phyloP scores from a whole-genome alignment of 257 asterid species.

The Lycium barbarum region DNA sequence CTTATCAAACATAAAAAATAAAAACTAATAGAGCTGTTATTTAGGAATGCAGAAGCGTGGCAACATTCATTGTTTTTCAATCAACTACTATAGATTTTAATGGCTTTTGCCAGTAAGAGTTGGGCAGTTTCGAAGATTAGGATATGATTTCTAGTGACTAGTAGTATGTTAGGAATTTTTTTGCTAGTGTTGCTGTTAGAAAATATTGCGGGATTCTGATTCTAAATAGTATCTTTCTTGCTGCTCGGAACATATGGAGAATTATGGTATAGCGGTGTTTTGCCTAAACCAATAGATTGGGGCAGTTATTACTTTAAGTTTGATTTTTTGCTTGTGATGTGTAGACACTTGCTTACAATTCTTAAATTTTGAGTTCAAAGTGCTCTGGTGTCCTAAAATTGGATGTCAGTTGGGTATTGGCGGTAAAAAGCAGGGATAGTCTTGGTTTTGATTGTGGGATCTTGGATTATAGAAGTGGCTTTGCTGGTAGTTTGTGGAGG shows the following conservation, averaged over 20 bases:
- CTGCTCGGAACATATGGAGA: not conserved
- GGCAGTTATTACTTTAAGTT: constrained; percentile 2
- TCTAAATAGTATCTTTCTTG: not conserved
- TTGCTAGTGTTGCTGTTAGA: not conserved
- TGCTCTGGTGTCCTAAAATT: constrained; percentile 11
- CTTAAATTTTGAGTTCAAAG: not conserved
- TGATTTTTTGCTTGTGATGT: not conserved
- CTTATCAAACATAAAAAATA: not conserved
- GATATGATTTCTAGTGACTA: constrained; percentile 20
- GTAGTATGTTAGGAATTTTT: not conserved
- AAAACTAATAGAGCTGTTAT: not conserved
- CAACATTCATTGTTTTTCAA: not conserved
- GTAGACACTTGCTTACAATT: not conserved
- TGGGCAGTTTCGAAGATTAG: not conserved
- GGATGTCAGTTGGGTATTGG: not conserved
- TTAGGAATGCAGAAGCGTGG: not conserved
- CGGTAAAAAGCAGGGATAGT: not conserved
- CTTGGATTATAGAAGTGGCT: not conserved
- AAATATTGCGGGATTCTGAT: not conserved
- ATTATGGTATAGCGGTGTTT: not conserved
- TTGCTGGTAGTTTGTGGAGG: not conserved
- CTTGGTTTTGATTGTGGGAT: constrained; percentile 14
- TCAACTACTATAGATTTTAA: not conserved
- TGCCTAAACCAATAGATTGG: not conserved
- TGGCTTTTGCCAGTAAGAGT: not conserved